Evolutionary conservation across 169 alveolate species (phyloP).

Genomic region (Plasmodium coatneyi): DNA sequence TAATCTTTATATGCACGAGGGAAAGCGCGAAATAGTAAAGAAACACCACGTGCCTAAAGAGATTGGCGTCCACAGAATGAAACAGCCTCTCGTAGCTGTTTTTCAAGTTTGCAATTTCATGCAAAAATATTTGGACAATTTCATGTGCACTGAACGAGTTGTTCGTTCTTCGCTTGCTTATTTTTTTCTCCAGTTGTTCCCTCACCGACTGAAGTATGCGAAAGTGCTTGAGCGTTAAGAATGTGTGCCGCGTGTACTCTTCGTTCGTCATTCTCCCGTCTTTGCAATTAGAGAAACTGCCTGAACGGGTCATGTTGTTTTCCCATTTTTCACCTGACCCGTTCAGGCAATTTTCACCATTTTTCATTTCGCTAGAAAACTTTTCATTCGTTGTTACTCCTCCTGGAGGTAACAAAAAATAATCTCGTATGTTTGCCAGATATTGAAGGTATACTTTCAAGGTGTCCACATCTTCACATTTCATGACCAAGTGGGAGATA

Average conservation of each 20-base stretch:
- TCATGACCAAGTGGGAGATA: constrained; percentile 20
- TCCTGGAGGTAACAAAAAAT: constrained; percentile 8
- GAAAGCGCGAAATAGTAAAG: constrained; percentile 42
- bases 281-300: neutral
- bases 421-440: constrained; percentile 24
- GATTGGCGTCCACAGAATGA: constrained; percentile 16
- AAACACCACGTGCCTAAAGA: constrained; percentile 61
- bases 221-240: constrained; percentile 58
- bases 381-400: neutral
- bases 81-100: constrained; percentile 32
- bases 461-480: constrained; percentile 14
- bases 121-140: constrained; percentile 8
- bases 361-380: neutral
- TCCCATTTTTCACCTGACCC: constrained; percentile 1
- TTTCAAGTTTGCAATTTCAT: constrained; percentile 32
- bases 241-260: constrained; percentile 27
- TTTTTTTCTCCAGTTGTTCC: constrained; percentile 9
- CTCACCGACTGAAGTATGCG: constrained; percentile 10
- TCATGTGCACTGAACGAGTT: constrained; percentile 6
- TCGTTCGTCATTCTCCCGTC: neutral
- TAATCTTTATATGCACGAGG: constrained; percentile 60
- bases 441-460: constrained; percentile 25
- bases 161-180: neutral
- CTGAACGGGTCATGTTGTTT: neutral
- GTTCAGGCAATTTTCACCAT: neutral